Evolutionary conservation across 257 asterid species (phyloP), one percentile per base, ranked within the genome.

Genomic region (Plantago ovata): DNA sequence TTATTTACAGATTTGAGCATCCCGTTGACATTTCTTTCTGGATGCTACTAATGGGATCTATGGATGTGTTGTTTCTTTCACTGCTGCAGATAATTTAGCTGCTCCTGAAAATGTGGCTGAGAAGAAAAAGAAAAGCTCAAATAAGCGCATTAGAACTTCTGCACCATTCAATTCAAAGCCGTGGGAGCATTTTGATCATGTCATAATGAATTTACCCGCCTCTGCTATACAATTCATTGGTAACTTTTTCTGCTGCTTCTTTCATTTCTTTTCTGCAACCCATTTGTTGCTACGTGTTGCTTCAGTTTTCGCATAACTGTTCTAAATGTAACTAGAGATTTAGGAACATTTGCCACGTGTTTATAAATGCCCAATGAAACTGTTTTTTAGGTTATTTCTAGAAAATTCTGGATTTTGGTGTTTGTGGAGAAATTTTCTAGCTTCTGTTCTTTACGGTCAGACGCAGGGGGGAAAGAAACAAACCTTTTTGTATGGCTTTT

Each of bases 191-290:
- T 68, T 84, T 51, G 98, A 92, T 75, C 98, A 92, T 63, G 80
- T 86, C 65, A 79, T 92, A 53, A 92, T 92, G 98, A 88, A 92
- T 72, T 79, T 92, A 39, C 98, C 98, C 53, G 98, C 97, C 21
- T 86, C 97, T 65, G 95, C 97, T 19, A 32, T 88, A 12, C 84
- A 80, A 24, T 92, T 92, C 73, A 95, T 92, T 63, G 97, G 98
- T 84, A 80, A 78, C 48, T 50, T 58, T n/a, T 18, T 42, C 44
- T 41, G 19, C 23, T 62, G 16, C 54, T 45, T n/a, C 38, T 59
- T n/a, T 32, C 10, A 12, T 18, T 49, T 46, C 68, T 46, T n/a
- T n/a, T n/a, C 38, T 15, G 45, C 18, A 12, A 23, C 16, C 19
- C 36, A 28, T 28, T 28, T 28, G 36, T 28, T 28, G 36, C 36